Base-by-base conservation (phyloP, 116 monocot species). In the Papilionanthe hybrid region DNA sequence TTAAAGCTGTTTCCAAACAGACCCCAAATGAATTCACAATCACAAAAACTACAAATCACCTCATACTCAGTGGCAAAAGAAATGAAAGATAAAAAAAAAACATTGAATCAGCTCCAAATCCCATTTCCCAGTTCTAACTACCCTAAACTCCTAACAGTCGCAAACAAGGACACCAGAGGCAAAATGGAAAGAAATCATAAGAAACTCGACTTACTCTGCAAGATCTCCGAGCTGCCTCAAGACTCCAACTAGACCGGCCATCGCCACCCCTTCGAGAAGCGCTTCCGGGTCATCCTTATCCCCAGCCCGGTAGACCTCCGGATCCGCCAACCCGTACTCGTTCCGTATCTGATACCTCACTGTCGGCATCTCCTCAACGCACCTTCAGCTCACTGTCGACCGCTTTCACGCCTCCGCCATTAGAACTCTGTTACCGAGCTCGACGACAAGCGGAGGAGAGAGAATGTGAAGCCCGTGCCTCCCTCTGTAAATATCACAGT, bases 161-260 rank as follows among this genome's bases (percentile, higher is more conserved):
- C 23, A 23, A 22, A 27, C 44, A 44, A 53, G 20, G 43, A 55
- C n/a, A 53, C 15, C 72, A 32, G 9, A 58, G 71, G n/a, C 43
- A 28, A 78, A 63, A 67, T 41, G 55, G 22, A 65, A 65, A n/a
- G 58, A 60, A 22, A 78, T 42, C 17, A 68, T 3, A 12, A 28
- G 13, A 9, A 67, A 29, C 4, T 15, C 25, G 5, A 82, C 87
- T 81, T 80, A 92, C 92, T 88, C 90, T 1, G 89, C 86, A 72
- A 92, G 92, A 90, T 92, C 92, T 50, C 90, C 92, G 30, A 92
- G 86, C 88, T 92, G 92, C 42, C 87, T 82, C 1, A 92, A 72
- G 23, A 90, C 80, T 42, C 90, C 90, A 48, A 86, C 90, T 72
- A 92, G 92, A 1, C 92, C 92, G 44, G 92, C 89, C 89, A 92